Conservation (phyloP, 768 basidiomycete species). For the Lentinula boryana region DNA sequence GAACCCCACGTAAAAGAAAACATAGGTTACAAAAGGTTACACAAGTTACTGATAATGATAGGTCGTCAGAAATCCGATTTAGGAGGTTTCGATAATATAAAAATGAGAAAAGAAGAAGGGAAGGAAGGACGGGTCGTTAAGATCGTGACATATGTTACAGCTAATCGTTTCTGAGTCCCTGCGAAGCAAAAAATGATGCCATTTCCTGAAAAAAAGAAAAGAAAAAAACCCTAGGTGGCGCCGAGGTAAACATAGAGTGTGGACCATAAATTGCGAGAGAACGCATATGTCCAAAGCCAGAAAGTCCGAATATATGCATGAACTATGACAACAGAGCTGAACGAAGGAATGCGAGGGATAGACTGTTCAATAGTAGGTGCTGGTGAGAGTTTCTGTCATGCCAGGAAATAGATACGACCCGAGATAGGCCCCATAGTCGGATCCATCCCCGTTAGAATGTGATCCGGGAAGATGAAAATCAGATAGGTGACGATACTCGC, state of each 20-base stretch:
- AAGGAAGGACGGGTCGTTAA: neutral
- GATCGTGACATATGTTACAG: neutral
- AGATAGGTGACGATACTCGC: neutral
- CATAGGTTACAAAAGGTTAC: neutral
- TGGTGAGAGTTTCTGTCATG: neutral
- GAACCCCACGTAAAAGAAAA: neutral
- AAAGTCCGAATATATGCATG: neutral
- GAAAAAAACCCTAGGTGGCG: neutral
- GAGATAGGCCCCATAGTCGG: neutral
- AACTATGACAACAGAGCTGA: neutral
- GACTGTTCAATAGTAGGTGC: neutral
- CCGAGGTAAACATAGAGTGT: neutral
- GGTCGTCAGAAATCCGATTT: neutral
- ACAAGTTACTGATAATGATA: neutral
- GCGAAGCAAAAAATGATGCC: neutral
- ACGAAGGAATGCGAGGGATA: neutral
- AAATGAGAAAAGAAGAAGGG: neutral
- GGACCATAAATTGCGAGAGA: neutral
- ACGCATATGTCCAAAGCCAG: neutral
- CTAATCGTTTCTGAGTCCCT: neutral
- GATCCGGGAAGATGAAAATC: neutral
- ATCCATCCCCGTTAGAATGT: neutral
- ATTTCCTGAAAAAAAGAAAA: neutral
- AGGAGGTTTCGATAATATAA: neutral
- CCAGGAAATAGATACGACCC: neutral